These are phyloP conservation scores for Groenewaldozyma tartarivorans DNA, from an alignment of 805 yeast species.

Conservation along the genomic window DNA sequence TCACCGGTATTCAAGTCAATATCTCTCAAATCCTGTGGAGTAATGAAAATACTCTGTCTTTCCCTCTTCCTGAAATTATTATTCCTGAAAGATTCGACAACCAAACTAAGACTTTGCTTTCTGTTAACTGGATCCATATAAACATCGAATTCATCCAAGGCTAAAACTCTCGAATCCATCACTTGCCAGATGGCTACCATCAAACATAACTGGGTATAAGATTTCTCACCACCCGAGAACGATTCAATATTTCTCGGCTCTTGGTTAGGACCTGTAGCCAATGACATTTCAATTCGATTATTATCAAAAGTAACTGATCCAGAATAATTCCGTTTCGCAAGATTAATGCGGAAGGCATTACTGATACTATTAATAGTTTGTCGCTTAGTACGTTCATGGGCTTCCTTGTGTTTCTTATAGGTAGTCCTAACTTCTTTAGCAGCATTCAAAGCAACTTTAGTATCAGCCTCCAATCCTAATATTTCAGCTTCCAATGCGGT, in stretches of 20 bases:
- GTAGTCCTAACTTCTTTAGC: not conserved
- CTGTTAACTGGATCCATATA: conserved; percentile 94
- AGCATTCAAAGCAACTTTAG: not conserved
- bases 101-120: conserved; percentile 62
- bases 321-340: conserved; percentile 50
- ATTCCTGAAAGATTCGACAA: conserved; percentile 56
- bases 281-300: conserved; percentile 17
- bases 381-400: not conserved
- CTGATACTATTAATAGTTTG: conserved; percentile 6
- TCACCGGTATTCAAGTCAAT: conserved; percentile 51
- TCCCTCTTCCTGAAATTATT: conserved; percentile 44
- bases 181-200: conserved; percentile 86
- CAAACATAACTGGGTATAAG: conserved; percentile 84
- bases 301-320: conserved; percentile 59
- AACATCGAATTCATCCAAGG: conserved; percentile 92
- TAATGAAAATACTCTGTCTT: conserved; percentile 75
- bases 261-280: conserved; percentile 31
- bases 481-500: not conserved
- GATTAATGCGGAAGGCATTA: conserved; percentile 28
- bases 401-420: not conserved
- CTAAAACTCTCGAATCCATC: conserved; percentile 80
- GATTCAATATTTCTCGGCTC: conserved; percentile 65
- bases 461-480: not conserved
- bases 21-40: conserved; percentile 78
- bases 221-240: conserved; percentile 93